Base-by-base conservation (phyloP, 345 rosid species). In the Euphorbia peplus region DNA sequence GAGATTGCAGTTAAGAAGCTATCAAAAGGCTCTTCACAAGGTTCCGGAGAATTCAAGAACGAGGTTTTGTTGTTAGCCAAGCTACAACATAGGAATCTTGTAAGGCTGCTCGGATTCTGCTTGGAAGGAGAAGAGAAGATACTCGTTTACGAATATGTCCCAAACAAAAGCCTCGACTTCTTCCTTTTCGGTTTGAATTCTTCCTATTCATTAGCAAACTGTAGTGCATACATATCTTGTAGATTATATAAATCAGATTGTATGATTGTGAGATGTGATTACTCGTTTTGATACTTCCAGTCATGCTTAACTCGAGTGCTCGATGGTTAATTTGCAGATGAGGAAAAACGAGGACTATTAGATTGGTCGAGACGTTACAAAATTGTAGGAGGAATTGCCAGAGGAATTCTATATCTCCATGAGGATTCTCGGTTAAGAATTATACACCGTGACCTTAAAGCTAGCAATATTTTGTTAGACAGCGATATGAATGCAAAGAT, bases 81-180 rank as follows among this genome's bases (percentile, higher is more conserved):
- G 60, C 89, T 88, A 35, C 85, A 83, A 19, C 93, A 84, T 59
- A 66, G 77, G 56, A 88, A 88, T 54, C 79, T 88, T 3, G 92
- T 70, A 18, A 74, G 83, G 56, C 50, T 84, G 4, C 55, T 75
- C 0, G 86, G 88, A 8, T 86, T 82, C 63, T 86, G 93, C 71
- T 47, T 81, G 4, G 77, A 83, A 22, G 78, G 77, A 50, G 69
- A 63, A 8, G 93, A 83, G 26, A 88, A 75, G 56, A 54, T 88
- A 9, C 82, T 88, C n/a, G 41, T 84, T 11, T 88, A 86, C 21
- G 90, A 88, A 70, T 75, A 48, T 60, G 73, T 88, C 39, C 76
- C 71, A 11, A 86, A 84, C 65, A 63, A 54, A 70, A 81, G 93
- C 68, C 89, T 88, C 0, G 84, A 83, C 69, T 32, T 3, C 52